Base-by-base conservation (phyloP, 352 stramenopile species). In the Phytophthora melonis region DNA sequence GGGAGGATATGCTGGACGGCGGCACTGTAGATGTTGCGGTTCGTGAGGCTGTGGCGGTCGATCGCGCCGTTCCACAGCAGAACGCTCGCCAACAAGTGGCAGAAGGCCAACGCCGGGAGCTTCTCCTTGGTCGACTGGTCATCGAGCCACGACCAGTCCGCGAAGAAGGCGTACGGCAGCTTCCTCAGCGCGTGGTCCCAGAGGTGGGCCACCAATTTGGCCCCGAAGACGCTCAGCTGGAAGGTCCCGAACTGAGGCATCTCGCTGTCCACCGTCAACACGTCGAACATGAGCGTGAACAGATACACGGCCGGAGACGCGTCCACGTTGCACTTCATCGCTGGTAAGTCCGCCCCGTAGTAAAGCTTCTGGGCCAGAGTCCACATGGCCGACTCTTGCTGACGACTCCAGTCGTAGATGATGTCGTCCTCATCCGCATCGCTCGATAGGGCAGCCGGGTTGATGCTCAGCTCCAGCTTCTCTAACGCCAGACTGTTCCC, bases 111-210 rank as follows among this genome's bases (percentile, higher is more conserved):
- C 0, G 75, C 58, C 6, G 86, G 82, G 3, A 90, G 56, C 18
- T 74, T 79, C 3, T 73, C 69, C 13, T 73, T 79, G 3, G 58
- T 67, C 5, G 66, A 79, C 57, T 91, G 82, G 27, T 88, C 74
- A 32, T 92, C 83, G 16, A 93, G 82, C 86, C 86, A 93, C n/a
- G 75, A 74, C 66, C 83, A 93, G n/a, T 93, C 86, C 7, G 79
- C 70, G 21, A 90, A 89, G 63, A 91, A 81, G 32, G 84, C 56
- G 32, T 88, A 86, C 63, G 82, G 82, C 10, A 93, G 43, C 65
- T 81, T 84, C 56, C 80, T 80, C 7, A 93, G 73, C 32, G 80
- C 62, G 6, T 75, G 52, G 18, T 81, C 68, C 85, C 85, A 93
- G 8, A 93, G 66, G 13, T 81, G 62, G 8, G 64, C 57, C 53